Percentiles rank a stretch among this genome's conserved stretches.
These are phyloP conservation scores for Lachnellula cervina DNA, from an alignment of 2,329 filamentous ascomycete genomes.

Conservation along the genomic window DNA sequence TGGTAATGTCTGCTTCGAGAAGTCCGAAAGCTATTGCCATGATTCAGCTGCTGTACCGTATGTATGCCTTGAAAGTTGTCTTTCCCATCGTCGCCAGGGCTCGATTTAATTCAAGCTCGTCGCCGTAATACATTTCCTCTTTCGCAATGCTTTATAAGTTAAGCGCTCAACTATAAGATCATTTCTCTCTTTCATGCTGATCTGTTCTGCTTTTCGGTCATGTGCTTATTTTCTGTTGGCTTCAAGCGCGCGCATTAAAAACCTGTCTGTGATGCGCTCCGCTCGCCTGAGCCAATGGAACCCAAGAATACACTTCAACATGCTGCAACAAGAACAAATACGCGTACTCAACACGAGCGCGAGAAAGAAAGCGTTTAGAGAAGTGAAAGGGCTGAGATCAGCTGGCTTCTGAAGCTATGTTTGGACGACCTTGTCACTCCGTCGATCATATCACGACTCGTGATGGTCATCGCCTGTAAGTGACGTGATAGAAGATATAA, in stretches of 20 bases:
- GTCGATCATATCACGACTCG: too few species aligned
- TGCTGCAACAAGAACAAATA: neutral
- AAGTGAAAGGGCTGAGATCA: too few species aligned
- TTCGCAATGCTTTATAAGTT: constrained; percentile 3
- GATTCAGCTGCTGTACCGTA: neutral
- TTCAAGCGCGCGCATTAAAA: constrained; percentile 17
- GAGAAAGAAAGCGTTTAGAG: too few species aligned
- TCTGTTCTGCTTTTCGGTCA: constrained; percentile 11
- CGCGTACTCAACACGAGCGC: too few species aligned
- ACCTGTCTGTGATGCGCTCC: constrained; percentile 1
- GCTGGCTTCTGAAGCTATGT: too few species aligned
- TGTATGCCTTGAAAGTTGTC: neutral
- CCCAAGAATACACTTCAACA: neutral
- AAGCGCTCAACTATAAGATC: constrained; percentile 15
- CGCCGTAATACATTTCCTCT: neutral
- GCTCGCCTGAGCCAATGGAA: constrained; percentile 9
- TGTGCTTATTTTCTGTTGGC: constrained; percentile 9
- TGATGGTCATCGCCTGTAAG: too few species aligned
- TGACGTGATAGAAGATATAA: too few species aligned
- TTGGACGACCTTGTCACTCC: too few species aligned
- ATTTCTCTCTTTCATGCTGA: constrained; percentile 8
- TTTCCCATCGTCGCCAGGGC: neutral
- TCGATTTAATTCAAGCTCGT: neutral
- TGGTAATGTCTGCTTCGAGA: neutral
- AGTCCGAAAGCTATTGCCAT: neutral